Conservation (phyloP, 139 green algal species). For the Tetraselmis chui region DNA sequence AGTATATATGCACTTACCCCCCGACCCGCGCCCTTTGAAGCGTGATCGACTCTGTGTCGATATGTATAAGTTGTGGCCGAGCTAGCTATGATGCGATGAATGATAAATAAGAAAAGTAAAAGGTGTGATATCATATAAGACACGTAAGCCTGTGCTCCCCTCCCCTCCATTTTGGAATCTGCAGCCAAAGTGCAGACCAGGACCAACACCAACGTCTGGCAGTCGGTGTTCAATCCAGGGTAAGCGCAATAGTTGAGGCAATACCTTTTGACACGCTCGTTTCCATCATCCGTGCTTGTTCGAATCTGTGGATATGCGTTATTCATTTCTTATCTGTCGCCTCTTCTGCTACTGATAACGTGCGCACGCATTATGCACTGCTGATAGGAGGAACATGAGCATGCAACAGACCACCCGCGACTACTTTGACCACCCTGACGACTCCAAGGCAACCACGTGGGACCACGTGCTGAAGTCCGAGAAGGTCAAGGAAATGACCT, state of each 20-base stretch:
- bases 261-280: too few relatives aligned
- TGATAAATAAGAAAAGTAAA: too few relatives aligned
- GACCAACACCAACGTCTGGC: not conserved
- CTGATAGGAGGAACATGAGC: not conserved
- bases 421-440: not conserved
- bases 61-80: not conserved
- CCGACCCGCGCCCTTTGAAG: not conserved
- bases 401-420: not conserved
- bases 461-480: not conserved
- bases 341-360: too few relatives aligned
- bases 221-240: not conserved
- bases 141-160: too few relatives aligned
- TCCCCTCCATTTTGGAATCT: not conserved
- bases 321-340: too few relatives aligned
- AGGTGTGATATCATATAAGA: too few relatives aligned
- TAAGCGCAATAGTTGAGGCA: too few relatives aligned
- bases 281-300: too few relatives aligned
- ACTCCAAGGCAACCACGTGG: not conserved
- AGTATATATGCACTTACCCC: too few relatives aligned
- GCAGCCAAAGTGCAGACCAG: not conserved
- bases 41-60: not conserved
- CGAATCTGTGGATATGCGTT: constrained; percentile 1
- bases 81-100: not conserved
- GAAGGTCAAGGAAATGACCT: not conserved
- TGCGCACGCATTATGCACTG: too few relatives aligned